A percentile compares a stretch with the other conserved stretches of the same genome.
phyloP scores from a whole-genome alignment of 371 early-diverging fungal genomes.

The Circinella umbellata region DNA sequence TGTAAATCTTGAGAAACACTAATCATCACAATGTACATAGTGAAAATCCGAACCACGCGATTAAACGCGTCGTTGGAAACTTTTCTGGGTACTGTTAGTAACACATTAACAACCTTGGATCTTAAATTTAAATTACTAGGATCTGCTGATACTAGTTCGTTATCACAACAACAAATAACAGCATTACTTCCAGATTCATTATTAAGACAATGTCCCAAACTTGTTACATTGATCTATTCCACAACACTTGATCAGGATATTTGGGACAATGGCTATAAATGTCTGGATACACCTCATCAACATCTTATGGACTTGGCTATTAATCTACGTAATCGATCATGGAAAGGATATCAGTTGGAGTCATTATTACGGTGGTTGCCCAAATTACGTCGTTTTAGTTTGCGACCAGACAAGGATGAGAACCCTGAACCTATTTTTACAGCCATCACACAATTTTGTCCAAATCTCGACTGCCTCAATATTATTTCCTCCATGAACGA shows the following conservation, averaged over 20 bases:
- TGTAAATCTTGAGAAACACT: not conserved
- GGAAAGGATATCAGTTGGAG: not conserved
- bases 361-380: not conserved
- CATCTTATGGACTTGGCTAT: not conserved
- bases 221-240: not conserved
- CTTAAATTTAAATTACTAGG: not conserved
- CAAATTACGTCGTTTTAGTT: not conserved
- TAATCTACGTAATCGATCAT: not conserved
- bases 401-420: not conserved
- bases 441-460: not conserved
- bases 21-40: not conserved
- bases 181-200: not conserved
- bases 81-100: not conserved
- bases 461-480: constrained; percentile 1
- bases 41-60: not conserved
- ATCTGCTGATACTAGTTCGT: no score
- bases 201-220: not conserved
- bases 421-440: constrained; percentile 1
- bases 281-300: not conserved
- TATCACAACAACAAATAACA: not conserved
- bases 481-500: not conserved
- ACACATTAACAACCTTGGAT: not conserved
- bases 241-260: not conserved
- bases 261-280: not conserved
- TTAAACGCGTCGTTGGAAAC: not conserved